Base-by-base conservation (phyloP, 2,329 filamentous ascomycete genomes). In the Delphinella strobiligena region DNA sequence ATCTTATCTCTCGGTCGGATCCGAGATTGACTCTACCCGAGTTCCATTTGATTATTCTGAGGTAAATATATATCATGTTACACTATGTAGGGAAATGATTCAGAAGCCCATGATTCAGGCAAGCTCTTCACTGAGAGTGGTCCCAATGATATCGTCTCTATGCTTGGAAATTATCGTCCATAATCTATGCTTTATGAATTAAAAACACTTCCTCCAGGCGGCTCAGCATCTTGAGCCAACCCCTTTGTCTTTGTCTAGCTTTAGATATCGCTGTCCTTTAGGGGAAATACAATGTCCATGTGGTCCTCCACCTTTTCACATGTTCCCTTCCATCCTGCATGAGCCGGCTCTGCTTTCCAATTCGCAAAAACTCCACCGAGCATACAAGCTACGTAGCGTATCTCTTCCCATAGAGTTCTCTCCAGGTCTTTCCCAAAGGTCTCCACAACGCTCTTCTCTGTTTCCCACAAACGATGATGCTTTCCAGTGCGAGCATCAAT, bases 351-450 rank as follows among this genome's bases (percentile, higher is more conserved):
- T 22, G 36, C 40, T 27, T 38, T 38, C 48, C 48, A 50, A 31
- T 49, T 43, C 9, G 45, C 39, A n/a, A 50, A 19, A 18, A 44
- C 40, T 15, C 43, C 40, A 7, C 48, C 49, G 8, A 50, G 37
- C 22, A 46, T 44, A 32, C 49, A 54, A 2, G 46, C 47, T 5
- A 45, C 47, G 37, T 47, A 31, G 24, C 47, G 40, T 16, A 54
- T 36, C 19, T 49, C 37, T 37, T 45, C 41, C 48, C 47, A 54
- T 5, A 54, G 43, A 14, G 36, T 46, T 18, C 39, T 43, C 38
- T 55, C 53, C 9, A 53, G 24, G 43, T 54, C 53, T 15, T 47
- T 40, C 2, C 51, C 53, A 36, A 55, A 54, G 3, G 39, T 34
- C 22, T 45, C 37, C 19, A 47, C 41, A 12, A 47, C 44, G 11